Base-by-base conservation (phyloP, 2,329 filamentous ascomycete species). In the Onygenales sp. region DNA sequence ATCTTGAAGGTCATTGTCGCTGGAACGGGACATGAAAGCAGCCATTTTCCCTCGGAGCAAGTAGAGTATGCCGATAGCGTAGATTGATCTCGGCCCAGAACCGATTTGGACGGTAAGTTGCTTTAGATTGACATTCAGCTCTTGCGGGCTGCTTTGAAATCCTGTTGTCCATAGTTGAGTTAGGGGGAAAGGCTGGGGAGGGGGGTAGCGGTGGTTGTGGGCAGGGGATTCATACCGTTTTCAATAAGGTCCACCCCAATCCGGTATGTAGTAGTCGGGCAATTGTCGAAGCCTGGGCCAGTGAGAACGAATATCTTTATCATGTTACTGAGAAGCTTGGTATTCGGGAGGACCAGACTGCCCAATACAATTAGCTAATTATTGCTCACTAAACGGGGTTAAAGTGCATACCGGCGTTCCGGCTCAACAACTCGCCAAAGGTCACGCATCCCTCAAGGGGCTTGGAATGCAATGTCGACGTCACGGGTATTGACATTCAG, bases 11-110 rank as follows among this genome's bases (percentile, higher is more conserved):
- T 49, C 52, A 39, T 39, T 42, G n/a, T 53, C 21, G 31, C 33
- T 39, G 17, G 9, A 32, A 17, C 52, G 36, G 17, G 52, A n/a
- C 14, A 42, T 6, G 43, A 37, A 54, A 2, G 52, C 42, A 17
- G 52, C 46, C 46, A 51, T 45, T 46, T 54, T 54, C 13, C 52
- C 47, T 46, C 36, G 39, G 9, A 54, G 48, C 21, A 54, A 47
- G 32, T 50, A 54, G 40, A 33, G 40, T 46, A 37, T 33, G 9
- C 42, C 27, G 10, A 54, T 37, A 11, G 37, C 27, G 43, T 46
- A 51, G 47, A 54, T 54, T 1, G n/a, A 27, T 14, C 32, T 33
- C 52, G 10, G 40, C 2, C 42, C 47, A 17, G 36, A 49, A 11
- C 21, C 31, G 9, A 14, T 14, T n/a, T 49, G 10, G 17, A 44